Evolutionary conservation across 805 yeast species (phyloP).

Genomic region (Debaryomyces castellii): DNA sequence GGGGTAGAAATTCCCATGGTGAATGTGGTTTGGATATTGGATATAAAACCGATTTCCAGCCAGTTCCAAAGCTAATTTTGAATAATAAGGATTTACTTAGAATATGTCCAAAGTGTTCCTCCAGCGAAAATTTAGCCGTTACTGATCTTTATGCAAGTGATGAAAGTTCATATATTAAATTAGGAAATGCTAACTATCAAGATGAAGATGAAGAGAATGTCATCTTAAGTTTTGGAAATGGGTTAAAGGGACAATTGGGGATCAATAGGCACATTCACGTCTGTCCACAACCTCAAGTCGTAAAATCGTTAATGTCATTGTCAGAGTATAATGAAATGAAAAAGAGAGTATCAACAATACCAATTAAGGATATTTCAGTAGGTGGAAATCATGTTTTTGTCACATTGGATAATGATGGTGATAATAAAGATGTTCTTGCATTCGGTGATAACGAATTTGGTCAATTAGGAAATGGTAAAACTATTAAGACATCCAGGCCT

Average conservation of each 20-base stretch:
- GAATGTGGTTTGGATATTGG: conserved; percentile 73
- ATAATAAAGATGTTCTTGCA: conserved; percentile 54
- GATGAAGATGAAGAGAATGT: conserved; percentile 16
- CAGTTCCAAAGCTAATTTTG: conserved; percentile 59
- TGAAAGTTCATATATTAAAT: conserved; percentile 43
- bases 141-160: conserved; percentile 67
- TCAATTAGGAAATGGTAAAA: conserved; percentile 83
- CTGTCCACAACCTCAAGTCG: conserved; percentile 61
- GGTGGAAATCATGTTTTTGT: conserved; percentile 69
- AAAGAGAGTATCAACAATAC: conserved; percentile 42
- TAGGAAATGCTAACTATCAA: conserved; percentile 19
- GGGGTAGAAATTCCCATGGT: conserved; percentile 86
- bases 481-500: conserved; percentile 58
- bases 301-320: conserved; percentile 48
- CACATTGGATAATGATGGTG: conserved; percentile 48
- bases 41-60: conserved; percentile 62
- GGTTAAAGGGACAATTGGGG: conserved; percentile 85
- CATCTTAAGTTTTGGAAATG: conserved; percentile 75
- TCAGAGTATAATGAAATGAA: conserved; percentile 54
- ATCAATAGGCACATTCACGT: conserved; percentile 73
- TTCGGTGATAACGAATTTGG: conserved; percentile 88
- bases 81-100: conserved; percentile 11
- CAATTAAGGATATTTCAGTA: conserved; percentile 51
- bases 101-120: conserved; percentile 29
- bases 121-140: conserved; percentile 43